A percentile compares a stretch with the other conserved stretches of the same genome.
phyloP scores from a whole-genome alignment of 2,329 filamentous ascomycete genomes.

The Aciculosporium take region DNA sequence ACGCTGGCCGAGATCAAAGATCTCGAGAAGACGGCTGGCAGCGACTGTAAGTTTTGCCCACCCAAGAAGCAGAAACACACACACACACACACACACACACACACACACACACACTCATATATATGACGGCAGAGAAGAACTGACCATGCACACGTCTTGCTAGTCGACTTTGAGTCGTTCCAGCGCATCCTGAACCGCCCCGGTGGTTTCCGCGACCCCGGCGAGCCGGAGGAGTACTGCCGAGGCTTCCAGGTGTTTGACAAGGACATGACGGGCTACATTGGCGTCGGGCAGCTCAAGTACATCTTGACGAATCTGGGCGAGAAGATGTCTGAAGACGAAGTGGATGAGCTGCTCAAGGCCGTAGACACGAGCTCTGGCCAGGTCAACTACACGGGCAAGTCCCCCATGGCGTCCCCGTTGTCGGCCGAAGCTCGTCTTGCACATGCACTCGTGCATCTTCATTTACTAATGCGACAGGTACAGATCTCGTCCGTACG shows the following conservation, averaged over 20 bases:
- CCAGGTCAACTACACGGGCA: conserved; percentile 95
- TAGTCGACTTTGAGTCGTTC: conserved; percentile 97
- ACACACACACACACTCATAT: too few relatives aligned
- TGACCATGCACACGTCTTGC: background rate
- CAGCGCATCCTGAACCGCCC: conserved; percentile 93
- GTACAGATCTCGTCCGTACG: conserved; percentile 66
- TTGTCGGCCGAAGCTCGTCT: too few relatives aligned
- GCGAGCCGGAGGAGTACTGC: conserved; percentile 96
- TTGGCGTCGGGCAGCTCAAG: conserved; percentile 92
- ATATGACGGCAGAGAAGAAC: background rate
- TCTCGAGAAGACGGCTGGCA: conserved; percentile 76
- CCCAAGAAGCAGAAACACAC: too few relatives aligned
- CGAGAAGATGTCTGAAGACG: conserved; percentile 98
- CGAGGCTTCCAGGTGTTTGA: conserved; percentile 98
- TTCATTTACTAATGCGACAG: conserved; percentile 1
- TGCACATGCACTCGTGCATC: too few relatives aligned
- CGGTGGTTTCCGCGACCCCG: conserved; percentile 93
- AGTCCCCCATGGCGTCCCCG: too few relatives aligned
- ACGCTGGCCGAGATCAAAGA: conserved; percentile 87
- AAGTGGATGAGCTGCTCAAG: conserved; percentile 97
- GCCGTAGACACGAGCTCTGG: conserved; percentile 90
- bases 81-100: too few relatives aligned
- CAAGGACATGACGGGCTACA: conserved; percentile 96
- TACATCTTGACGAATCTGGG: conserved; percentile 96
- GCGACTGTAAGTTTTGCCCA: conserved; percentile 80